A percentile compares a stretch with the other conserved stretches of the same genome.
These are phyloP conservation scores for Tripterygium wilfordii DNA, from an alignment of 177 flowering plant genomes.

Conservation along the genomic window DNA sequence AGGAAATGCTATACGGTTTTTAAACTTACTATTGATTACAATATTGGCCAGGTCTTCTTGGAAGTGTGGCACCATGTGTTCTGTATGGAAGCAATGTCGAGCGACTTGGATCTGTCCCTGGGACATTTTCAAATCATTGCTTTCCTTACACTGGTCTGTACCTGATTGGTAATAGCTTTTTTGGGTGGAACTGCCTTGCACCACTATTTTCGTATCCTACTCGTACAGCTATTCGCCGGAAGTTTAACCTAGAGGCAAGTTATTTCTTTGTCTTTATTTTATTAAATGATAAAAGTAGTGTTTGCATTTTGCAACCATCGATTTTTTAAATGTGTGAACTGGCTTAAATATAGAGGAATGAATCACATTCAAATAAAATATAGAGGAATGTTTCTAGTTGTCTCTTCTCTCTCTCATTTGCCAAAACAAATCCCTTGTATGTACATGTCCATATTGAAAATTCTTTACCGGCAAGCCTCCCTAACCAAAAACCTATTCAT, in stretches of 20 bases:
- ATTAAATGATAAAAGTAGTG: background rate
- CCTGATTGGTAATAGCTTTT: conserved; percentile 67
- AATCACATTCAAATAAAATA: too few species aligned
- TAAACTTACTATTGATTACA: background rate
- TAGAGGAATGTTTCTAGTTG: too few species aligned
- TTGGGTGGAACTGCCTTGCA: conserved; percentile 68
- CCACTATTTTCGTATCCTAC: conserved; percentile 71
- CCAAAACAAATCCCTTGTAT: too few species aligned
- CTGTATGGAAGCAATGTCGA: conserved; percentile 87
- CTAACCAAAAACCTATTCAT: too few species aligned
- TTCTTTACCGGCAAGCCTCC: too few species aligned
- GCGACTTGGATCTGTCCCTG: conserved; percentile 71
- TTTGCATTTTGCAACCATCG: background rate
- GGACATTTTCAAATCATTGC: conserved; percentile 71
- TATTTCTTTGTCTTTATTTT: background rate
- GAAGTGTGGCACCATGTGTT: conserved; percentile 82
- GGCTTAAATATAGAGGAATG: too few species aligned
- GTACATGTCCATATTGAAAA: too few species aligned
- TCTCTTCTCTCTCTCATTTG: too few species aligned
- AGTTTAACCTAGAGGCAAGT: conserved; percentile 82
- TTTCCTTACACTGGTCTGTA: conserved; percentile 69
- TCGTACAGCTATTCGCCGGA: conserved; percentile 75
- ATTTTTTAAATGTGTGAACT: too few species aligned
- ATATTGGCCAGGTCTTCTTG: conserved; percentile 68
- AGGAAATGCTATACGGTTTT: background rate